phyloP scores from a whole-genome alignment of 1,284 basidiomycete species.

The Papiliotrema terrestris region DNA sequence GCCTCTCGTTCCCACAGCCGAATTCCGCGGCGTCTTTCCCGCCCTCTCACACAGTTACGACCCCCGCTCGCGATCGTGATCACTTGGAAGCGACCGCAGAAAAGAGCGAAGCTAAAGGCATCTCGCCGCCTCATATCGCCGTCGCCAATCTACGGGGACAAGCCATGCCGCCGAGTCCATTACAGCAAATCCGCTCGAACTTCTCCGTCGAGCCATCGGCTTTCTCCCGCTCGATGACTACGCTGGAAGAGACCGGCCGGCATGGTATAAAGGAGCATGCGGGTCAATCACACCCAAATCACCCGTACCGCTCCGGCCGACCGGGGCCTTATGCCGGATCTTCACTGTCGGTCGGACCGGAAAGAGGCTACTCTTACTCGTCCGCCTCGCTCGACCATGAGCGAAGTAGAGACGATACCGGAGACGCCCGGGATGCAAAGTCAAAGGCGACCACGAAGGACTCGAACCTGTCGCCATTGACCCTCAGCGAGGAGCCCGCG shows the following conservation, averaged over 20 bases:
- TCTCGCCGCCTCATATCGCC: background rate
- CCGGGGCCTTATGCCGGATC: background rate
- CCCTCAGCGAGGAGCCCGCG: background rate
- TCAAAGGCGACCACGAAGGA: background rate
- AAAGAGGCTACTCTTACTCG: background rate
- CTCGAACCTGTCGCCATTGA: background rate
- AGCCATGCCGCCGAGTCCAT: background rate
- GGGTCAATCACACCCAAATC: background rate
- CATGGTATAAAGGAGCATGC: background rate
- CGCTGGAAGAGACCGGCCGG: background rate
- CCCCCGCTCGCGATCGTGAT: background rate
- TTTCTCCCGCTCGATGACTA: background rate
- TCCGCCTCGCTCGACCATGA: background rate
- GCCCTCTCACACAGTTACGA: background rate
- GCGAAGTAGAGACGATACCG: background rate
- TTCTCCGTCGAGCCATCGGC: background rate
- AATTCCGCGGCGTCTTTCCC: slow-evolving; percentile 1
- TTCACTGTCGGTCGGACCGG: background rate
- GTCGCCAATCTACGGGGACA: slow-evolving; percentile 3
- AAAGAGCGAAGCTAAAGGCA: background rate
- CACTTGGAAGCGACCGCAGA: background rate
- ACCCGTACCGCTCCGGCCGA: background rate
- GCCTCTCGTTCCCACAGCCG: slow-evolving; percentile 15
- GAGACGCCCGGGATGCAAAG: background rate
- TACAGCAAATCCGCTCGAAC: background rate